phyloP scores from a whole-genome alignment of 768 basidiomycete species.

The Boletus vinaceobasis region DNA sequence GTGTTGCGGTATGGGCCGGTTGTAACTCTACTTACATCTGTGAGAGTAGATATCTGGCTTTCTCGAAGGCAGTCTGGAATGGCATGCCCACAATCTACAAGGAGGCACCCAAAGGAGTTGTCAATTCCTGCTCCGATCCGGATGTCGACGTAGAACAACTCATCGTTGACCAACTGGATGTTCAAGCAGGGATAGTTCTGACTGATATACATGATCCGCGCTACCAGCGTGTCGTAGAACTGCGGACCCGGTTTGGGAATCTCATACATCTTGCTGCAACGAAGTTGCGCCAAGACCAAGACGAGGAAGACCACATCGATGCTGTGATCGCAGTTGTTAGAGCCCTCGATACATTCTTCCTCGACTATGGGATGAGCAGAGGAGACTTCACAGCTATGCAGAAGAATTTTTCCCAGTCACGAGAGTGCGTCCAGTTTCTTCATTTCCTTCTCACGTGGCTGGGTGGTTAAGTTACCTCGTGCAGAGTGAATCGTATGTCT shows the following conservation, averaged over 20 bases:
- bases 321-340: conserved; percentile 70
- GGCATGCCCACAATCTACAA: conserved; percentile 71
- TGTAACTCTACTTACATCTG: neutral
- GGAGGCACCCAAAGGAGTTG: conserved; percentile 53
- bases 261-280: conserved; percentile 66
- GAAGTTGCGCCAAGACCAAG: conserved; percentile 56
- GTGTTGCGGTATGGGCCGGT: conserved; percentile 11
- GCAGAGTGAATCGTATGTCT: conserved; percentile 64
- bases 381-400: conserved; percentile 59
- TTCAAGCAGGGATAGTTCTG: conserved; percentile 73
- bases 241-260: conserved; percentile 64
- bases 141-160: conserved; percentile 70
- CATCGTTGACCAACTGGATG: conserved; percentile 59
- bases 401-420: conserved; percentile 38
- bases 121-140: conserved; percentile 53
- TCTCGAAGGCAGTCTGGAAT: conserved; percentile 71
- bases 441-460: neutral
- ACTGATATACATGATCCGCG: conserved; percentile 70
- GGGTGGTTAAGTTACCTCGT: neutral
- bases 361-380: conserved; percentile 65
- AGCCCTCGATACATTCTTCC: conserved; percentile 71
- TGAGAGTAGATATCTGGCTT: conserved; percentile 56
- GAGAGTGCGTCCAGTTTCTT: conserved; percentile 21
- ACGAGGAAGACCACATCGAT: conserved; percentile 83
- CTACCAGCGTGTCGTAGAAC: conserved; percentile 58